Evolutionary conservation across 192 early-diverging fungal genomes (phyloP).

Genomic region (Glomus cerebriforme): DNA sequence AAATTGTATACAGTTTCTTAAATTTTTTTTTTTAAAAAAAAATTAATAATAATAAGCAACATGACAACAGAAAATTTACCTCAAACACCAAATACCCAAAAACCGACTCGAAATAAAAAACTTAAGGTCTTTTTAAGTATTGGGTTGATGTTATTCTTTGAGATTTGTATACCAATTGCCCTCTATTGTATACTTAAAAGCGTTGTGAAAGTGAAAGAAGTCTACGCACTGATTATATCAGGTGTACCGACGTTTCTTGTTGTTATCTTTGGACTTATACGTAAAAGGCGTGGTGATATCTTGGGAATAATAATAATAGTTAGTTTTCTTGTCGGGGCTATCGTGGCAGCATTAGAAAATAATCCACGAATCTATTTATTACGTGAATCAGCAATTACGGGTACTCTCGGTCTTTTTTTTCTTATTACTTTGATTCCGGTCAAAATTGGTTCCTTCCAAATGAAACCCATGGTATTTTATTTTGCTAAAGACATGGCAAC

Average conservation of each 20-base stretch:
- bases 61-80: too few species aligned
- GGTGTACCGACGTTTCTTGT: constrained; percentile 44
- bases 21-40: too few species aligned
- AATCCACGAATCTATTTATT: constrained; percentile 46
- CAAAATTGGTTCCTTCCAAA: constrained; percentile 32
- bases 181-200: constrained; percentile 37
- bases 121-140: too few species aligned
- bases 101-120: too few species aligned
- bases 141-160: not conserved
- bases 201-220: constrained; percentile 33
- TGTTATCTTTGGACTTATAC: constrained; percentile 34
- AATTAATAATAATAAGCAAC: too few species aligned
- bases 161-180: not conserved
- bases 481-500: constrained; percentile 41
- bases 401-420: constrained; percentile 41
- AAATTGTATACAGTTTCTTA: too few species aligned
- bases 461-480: constrained; percentile 45
- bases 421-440: constrained; percentile 44
- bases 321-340: constrained; percentile 41
- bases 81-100: too few species aligned
- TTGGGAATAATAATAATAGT: constrained; percentile 42
- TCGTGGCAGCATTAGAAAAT: constrained; percentile 43
- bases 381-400: constrained; percentile 48
- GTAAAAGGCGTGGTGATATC: constrained; percentile 37
- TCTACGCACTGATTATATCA: constrained; percentile 42